A percentile compares a stretch with the other conserved stretches of the same genome.
Conservation (phyloP, 108 stramenopile species). For the Discostella pseudostelligera region DNA sequence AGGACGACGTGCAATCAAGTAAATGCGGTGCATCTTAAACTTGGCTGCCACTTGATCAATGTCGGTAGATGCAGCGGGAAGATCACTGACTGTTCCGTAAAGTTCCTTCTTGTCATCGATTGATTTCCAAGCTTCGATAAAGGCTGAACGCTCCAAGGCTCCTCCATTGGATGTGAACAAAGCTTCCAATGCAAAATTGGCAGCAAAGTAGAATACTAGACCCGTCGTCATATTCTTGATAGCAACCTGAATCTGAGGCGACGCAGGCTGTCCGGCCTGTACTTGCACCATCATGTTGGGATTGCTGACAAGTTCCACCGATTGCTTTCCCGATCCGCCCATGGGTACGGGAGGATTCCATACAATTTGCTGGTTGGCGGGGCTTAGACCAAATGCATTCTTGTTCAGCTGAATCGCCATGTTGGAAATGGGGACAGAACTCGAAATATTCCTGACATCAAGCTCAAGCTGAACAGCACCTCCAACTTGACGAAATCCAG, state of each 20-base stretch:
- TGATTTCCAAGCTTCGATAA: constrained; percentile 84
- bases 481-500: constrained; percentile 74
- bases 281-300: constrained; percentile 81
- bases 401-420: constrained; percentile 98
- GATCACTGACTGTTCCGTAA: constrained; percentile 67
- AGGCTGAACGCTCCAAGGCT: constrained; percentile 71
- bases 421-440: constrained; percentile 64
- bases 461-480: constrained; percentile 80
- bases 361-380: constrained; percentile 82
- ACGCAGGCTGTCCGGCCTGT: constrained; percentile 63
- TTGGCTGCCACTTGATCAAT: constrained; percentile 81
- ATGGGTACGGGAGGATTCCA: constrained; percentile 73
- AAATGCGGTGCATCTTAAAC: constrained; percentile 78
- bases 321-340: constrained; percentile 55
- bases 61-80: constrained; percentile 66
- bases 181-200: constrained; percentile 79
- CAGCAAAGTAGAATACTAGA: constrained; percentile 90
- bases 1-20: constrained; percentile 91
- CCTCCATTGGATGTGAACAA: constrained; percentile 78
- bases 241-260: constrained; percentile 88
- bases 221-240: constrained; percentile 92
- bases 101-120: constrained; percentile 91
- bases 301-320: constrained; percentile 68
- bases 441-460: constrained; percentile 77
- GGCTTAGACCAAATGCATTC: constrained; percentile 95